phyloP scores from a whole-genome alignment of 768 basidiomycete species.

The Suillus plorans region DNA sequence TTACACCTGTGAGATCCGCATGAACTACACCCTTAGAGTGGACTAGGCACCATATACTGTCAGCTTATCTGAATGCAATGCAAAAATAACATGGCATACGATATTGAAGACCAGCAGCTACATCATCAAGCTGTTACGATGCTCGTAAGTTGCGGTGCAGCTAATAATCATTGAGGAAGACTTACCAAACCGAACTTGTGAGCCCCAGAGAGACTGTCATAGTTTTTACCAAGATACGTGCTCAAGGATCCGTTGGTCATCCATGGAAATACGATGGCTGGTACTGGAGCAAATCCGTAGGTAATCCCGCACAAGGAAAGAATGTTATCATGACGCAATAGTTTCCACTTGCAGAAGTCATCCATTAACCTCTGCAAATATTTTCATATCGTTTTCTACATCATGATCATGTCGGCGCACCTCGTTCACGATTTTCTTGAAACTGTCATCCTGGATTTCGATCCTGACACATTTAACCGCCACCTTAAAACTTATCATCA shows the following conservation, averaged over 20 bases:
- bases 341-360: background rate
- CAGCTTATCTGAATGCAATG: background rate
- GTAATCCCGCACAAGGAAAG: conserved; percentile 36
- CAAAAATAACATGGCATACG: background rate
- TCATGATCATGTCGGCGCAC: background rate
- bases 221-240: conserved; percentile 13
- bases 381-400: background rate
- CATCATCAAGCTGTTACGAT: conserved; percentile 4
- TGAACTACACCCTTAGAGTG: background rate
- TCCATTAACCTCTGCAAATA: background rate
- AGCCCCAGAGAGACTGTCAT: background rate
- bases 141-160: background rate
- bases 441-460: conserved; percentile 8
- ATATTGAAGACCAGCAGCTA: conserved; percentile 11
- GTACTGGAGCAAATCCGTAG: conserved; percentile 21
- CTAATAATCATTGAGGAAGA: background rate
- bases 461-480: conserved; percentile 28
- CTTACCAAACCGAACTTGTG: conserved; percentile 1
- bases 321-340: conserved; percentile 38
- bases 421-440: conserved; percentile 14
- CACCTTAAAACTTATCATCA: conserved; percentile 13
- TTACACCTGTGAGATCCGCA: conserved; percentile 5
- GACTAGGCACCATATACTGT: background rate
- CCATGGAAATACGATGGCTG: conserved; percentile 23
- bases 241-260: conserved; percentile 15